Conservation (phyloP, 75 land plant genomes). For the Chamaecyparis obtusa region DNA sequence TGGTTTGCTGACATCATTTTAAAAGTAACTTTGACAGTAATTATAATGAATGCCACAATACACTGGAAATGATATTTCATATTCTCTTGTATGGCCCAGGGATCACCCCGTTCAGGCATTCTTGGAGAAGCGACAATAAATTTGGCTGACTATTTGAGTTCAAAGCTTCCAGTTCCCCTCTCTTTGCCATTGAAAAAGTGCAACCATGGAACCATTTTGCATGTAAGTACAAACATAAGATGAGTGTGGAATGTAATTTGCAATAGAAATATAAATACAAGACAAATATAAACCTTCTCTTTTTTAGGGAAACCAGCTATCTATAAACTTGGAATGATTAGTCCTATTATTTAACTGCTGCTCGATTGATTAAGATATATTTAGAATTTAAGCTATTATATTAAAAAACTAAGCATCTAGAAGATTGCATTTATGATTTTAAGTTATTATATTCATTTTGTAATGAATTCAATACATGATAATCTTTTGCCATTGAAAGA, state of each 20-base stretch:
- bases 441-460: neutral
- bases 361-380: neutral
- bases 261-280: neutral
- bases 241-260: neutral
- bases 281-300: neutral
- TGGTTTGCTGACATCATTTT: neutral
- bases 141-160: constrained; percentile 48
- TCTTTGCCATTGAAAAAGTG: constrained; percentile 74
- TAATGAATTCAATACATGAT: neutral
- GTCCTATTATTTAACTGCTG: neutral
- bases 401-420: neutral
- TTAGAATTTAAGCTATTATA: neutral
- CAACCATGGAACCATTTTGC: constrained; percentile 64
- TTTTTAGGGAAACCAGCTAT: neutral
- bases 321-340: neutral
- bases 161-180: constrained; percentile 40
- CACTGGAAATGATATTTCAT: neutral
- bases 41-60: constrained; percentile 1
- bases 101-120: constrained; percentile 62
- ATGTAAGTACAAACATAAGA: constrained; percentile 41
- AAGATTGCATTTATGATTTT: neutral
- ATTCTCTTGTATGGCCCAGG: constrained; percentile 35
- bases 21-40: neutral
- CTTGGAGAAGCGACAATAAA: constrained; percentile 81
- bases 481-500: neutral